Evolutionary conservation across 768 basidiomycete species (phyloP).

Genomic region (Phanerodontia chrysosporium): DNA sequence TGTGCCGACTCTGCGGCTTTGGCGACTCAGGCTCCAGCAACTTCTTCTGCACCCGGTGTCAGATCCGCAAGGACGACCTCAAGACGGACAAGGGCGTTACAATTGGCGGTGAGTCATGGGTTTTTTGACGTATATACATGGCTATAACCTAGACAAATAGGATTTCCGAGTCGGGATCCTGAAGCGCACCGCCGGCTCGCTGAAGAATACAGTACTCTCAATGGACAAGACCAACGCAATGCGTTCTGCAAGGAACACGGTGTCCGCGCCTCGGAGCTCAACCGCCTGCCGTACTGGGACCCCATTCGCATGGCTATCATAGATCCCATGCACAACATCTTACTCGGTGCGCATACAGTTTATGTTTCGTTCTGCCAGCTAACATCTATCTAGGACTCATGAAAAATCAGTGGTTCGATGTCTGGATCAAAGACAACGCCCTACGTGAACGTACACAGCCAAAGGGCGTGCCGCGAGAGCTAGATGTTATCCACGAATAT

Average conservation of each 20-base stretch:
- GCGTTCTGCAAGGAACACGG: slow-evolving; percentile 15
- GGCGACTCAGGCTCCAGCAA: slow-evolving; percentile 13
- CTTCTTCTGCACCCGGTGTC: slow-evolving; percentile 14
- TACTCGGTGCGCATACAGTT: slow-evolving; percentile 13
- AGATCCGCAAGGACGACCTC: slow-evolving; percentile 11
- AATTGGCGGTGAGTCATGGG: slow-evolving; percentile 1
- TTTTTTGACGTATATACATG: background rate
- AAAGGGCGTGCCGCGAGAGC: slow-evolving; percentile 14
- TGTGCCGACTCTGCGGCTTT: slow-evolving; percentile 17
- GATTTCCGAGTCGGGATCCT: slow-evolving; percentile 6
- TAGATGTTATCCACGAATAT: slow-evolving; percentile 22
- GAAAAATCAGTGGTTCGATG: slow-evolving; percentile 14
- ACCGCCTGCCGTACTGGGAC: slow-evolving; percentile 28
- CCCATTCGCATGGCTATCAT: slow-evolving; percentile 24
- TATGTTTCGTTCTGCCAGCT: background rate
- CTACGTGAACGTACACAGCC: slow-evolving; percentile 5
- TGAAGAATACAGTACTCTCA: slow-evolving; percentile 7
- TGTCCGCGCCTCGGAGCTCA: slow-evolving; percentile 14
- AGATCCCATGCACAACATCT: slow-evolving; percentile 30
- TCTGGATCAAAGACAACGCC: slow-evolving; percentile 6
- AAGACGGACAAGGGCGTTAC: slow-evolving; percentile 8
- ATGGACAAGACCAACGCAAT: slow-evolving; percentile 9
- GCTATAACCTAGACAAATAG: background rate
- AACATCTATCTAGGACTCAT: slow-evolving; percentile 2
- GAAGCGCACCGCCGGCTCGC: slow-evolving; percentile 9